Percentiles rank a stretch among this genome's conserved stretches.
Conservation (phyloP, 441 rosid genomes). For the California macrophylla region DNA sequence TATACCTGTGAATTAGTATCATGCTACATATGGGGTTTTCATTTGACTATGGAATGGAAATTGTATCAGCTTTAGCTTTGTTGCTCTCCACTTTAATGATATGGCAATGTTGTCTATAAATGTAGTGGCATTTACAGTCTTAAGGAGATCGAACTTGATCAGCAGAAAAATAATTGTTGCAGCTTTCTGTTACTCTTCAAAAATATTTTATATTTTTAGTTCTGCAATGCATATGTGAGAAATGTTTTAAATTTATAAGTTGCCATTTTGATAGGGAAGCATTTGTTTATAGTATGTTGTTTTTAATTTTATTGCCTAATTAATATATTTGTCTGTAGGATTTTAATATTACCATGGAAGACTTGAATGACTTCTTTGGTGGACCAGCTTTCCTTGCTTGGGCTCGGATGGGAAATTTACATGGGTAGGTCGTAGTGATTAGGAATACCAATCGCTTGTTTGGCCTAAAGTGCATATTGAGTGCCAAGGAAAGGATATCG, state of each 20-base stretch:
- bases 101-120: neutral
- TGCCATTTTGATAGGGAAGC: neutral
- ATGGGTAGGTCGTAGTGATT: slow-evolving; percentile 43
- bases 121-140: neutral
- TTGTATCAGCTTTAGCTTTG: neutral
- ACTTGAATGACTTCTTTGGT: slow-evolving; percentile 76
- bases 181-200: neutral
- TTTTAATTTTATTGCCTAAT: neutral
- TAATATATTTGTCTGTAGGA: slow-evolving; percentile 36
- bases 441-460: neutral
- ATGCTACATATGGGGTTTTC: neutral
- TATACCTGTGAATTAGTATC: neutral
- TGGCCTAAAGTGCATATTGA: slow-evolving; percentile 5
- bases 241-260: neutral
- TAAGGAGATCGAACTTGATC: neutral
- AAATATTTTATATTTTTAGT: neutral
- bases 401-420: slow-evolving; percentile 99
- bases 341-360: slow-evolving; percentile 58
- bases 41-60: neutral
- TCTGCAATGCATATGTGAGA: no score
- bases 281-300: neutral
- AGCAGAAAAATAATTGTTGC: neutral
- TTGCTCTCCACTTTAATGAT: neutral
- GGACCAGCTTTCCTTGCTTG: slow-evolving; percentile 99
- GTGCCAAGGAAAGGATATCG: neutral